A percentile compares a stretch with the other conserved stretches of the same genome.
Evolutionary conservation across 257 asterid genomes (phyloP).

Genomic region (Anisodus tanguticus): DNA sequence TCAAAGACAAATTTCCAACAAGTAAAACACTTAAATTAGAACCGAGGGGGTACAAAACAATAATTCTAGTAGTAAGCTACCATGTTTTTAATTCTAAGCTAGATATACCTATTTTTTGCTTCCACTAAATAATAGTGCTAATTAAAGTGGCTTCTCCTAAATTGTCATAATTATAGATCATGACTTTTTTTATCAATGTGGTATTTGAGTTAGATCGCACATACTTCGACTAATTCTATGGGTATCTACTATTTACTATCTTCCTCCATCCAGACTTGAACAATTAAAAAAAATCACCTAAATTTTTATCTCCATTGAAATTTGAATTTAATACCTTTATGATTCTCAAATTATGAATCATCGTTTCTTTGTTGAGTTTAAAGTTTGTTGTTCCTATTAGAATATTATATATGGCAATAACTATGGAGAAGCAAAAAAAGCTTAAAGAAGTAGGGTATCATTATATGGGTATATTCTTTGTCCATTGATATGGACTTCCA

Average conservation of each 20-base stretch:
- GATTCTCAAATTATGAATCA: too few relatives aligned
- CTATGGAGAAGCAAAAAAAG: background rate
- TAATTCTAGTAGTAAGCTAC: background rate
- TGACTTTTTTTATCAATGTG: too few relatives aligned
- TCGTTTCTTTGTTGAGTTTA: background rate
- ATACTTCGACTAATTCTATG: too few relatives aligned
- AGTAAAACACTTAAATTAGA: too few relatives aligned
- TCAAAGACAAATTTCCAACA: too few relatives aligned
- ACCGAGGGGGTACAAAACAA: too few relatives aligned
- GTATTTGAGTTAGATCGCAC: too few relatives aligned
- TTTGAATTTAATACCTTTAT: too few relatives aligned
- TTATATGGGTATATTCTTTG: background rate
- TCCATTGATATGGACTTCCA: background rate
- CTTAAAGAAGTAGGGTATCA: background rate
- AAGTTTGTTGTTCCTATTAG: background rate
- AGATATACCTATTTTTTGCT: background rate
- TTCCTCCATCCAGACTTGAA: too few relatives aligned
- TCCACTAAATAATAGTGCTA: background rate
- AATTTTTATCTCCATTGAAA: too few relatives aligned
- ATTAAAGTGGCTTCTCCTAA: background rate
- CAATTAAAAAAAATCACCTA: too few relatives aligned
- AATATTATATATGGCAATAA: background rate
- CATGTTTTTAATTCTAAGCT: background rate
- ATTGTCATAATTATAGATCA: background rate
- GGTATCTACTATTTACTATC: too few relatives aligned